A percentile compares a stretch with the other conserved stretches of the same genome.
Conservation (phyloP, 2,329 filamentous ascomycete species). For the Pestalotiopsis sp. region DNA sequence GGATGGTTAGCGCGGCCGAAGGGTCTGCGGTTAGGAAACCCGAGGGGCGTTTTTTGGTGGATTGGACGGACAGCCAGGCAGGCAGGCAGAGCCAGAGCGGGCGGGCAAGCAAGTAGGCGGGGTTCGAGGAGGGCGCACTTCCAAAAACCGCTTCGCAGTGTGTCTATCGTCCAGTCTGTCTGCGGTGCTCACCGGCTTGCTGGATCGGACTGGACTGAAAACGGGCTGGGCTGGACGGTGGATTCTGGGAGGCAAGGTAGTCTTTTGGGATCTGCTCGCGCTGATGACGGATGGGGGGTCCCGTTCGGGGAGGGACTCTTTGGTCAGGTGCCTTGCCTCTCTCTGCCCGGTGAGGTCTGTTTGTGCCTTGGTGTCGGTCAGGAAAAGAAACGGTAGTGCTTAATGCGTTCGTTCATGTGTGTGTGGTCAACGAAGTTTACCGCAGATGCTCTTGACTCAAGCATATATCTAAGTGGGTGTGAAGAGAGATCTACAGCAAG, state of each 20-base stretch:
- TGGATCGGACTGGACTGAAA: background rate
- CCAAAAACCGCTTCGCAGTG: background rate
- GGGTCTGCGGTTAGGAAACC: background rate
- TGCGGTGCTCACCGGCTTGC: background rate
- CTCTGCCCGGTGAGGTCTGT: background rate
- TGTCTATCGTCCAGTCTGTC: background rate
- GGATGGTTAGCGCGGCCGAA: background rate
- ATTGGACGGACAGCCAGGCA: background rate
- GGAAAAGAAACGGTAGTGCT: background rate
- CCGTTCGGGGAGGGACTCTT: background rate
- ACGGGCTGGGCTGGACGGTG: background rate
- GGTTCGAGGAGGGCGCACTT: background rate
- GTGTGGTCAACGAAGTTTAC: background rate
- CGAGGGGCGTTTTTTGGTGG: background rate
- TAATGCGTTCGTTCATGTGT: background rate
- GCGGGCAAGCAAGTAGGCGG: background rate
- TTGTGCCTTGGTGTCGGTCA: background rate
- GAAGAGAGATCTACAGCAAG: background rate
- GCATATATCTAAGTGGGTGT: background rate
- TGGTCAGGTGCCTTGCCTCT: background rate
- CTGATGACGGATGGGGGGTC: background rate
- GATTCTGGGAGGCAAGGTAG: background rate
- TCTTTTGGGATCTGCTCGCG: background rate
- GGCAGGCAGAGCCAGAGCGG: background rate
- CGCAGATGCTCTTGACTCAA: background rate